Percentiles rank a stretch among this genome's conserved stretches.
Conservation (phyloP, 495 filamentous ascomycete species). For the Penicillium herquei region DNA sequence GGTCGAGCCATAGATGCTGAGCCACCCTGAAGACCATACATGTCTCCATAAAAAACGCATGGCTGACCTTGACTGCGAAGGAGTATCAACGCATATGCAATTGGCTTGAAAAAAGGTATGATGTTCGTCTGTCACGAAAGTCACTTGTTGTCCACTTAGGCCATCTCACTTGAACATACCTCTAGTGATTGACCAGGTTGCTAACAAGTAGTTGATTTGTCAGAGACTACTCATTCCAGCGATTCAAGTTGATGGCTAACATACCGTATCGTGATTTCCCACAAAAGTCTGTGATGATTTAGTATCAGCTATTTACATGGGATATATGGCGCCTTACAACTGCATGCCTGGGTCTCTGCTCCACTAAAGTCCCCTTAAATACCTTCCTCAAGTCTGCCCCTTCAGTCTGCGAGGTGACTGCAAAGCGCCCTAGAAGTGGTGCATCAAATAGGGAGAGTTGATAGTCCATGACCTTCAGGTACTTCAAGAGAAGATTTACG, state of each 20-base stretch:
- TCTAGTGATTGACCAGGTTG: conserved; percentile 61
- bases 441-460: conserved; percentile 68
- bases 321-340: conserved; percentile 46
- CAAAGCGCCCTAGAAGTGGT: conserved; percentile 65
- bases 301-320: not conserved
- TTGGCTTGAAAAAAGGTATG: conserved; percentile 55
- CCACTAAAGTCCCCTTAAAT: conserved; percentile 60
- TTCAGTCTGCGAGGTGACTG: conserved; percentile 48
- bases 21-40: conserved; percentile 62
- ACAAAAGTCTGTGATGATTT: conserved; percentile 38
- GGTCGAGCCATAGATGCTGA: conserved; percentile 39
- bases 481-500: conserved; percentile 51
- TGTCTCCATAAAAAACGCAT: conserved; percentile 72
- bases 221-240: not conserved
- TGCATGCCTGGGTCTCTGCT: conserved; percentile 56
- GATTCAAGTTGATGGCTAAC: not conserved
- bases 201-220: conserved; percentile 20
- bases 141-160: too few species aligned
- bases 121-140: conserved; percentile 41
- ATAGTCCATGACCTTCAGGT: conserved; percentile 59
- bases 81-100: conserved; percentile 66
- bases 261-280: conserved; percentile 46
- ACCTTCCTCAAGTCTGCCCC: conserved; percentile 61
- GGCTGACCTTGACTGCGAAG: conserved; percentile 66
- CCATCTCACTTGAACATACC: conserved; percentile 19